Evolutionary conservation across 2,329 filamentous ascomycete species (phyloP).

Genomic region (Aspergillus alliaceus): DNA sequence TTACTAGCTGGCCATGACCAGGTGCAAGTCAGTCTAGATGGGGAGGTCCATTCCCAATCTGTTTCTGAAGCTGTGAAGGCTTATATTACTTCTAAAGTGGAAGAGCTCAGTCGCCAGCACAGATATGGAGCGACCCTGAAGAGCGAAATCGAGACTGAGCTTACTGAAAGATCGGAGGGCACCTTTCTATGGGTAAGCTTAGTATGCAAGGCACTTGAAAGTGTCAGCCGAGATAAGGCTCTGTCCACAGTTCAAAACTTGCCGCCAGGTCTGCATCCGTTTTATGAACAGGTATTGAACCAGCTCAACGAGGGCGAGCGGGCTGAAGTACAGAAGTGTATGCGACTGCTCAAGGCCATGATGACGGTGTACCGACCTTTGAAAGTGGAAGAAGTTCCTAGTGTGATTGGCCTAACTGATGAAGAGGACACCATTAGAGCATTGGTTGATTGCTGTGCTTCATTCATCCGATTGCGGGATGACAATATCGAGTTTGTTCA

Average conservation of each 20-base stretch:
- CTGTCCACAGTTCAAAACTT: slow-evolving; percentile 18
- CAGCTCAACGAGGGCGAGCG: slow-evolving; percentile 9
- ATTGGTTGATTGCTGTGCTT: too few species aligned
- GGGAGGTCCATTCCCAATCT: too few species aligned
- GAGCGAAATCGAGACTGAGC: slow-evolving; percentile 5
- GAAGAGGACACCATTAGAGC: too few species aligned
- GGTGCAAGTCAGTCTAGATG: too few species aligned
- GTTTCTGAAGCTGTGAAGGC: too few species aligned
- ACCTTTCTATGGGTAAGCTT: slow-evolving; percentile 31
- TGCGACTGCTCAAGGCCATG: slow-evolving; percentile 25
- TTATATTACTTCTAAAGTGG: too few species aligned
- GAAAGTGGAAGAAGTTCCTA: slow-evolving; percentile 21
- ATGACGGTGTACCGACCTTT: slow-evolving; percentile 25
- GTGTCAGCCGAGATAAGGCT: too few species aligned
- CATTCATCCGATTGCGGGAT: slow-evolving; percentile 15
- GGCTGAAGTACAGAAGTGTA: slow-evolving; percentile 15
- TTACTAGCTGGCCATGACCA: too few species aligned
- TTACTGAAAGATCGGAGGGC: slow-evolving; percentile 19
- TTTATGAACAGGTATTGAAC: slow-evolving; percentile 28
- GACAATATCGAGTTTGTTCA: slow-evolving; percentile 28
- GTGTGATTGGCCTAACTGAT: slow-evolving; percentile 20
- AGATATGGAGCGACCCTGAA: slow-evolving; percentile 10
- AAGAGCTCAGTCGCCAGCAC: slow-evolving; percentile 8
- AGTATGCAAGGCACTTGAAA: slow-evolving; percentile 27
- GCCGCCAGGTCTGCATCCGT: slow-evolving; percentile 20